Base-by-base conservation (phyloP, 2,329 filamentous ascomycete species). In the Neopestalotiopsis rosae region DNA sequence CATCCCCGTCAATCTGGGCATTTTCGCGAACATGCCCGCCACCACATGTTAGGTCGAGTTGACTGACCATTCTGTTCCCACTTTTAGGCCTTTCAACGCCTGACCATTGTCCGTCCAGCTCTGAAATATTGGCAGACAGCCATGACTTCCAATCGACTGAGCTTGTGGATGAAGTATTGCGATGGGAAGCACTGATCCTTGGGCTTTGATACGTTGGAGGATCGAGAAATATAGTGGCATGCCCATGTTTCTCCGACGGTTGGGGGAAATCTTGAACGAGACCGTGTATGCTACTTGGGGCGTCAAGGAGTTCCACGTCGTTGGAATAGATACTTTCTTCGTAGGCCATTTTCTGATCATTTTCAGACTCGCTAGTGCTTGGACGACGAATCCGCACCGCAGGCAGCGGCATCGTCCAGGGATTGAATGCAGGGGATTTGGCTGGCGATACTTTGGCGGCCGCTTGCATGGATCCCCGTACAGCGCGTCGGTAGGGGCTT, bases 401-500 rank as follows among this genome's bases (percentile, higher is more conserved):
- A 7, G 82, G 83, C 2, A 84, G 67, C 0, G 82, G 81, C n/a
- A 77, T 78, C 63, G 82, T 74, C 74, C 83, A 84, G 42, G 77
- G 76, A 61, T 78, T 80, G 30, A 76, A 77, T 34, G 79, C 79
- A 0, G 78, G 71, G 3, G 76, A 76, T 5, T 71, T 75, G 0
- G 69, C 68, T 2, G 72, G 68, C 5, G 75, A 71, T 1, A 69
- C 70, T 17, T 77, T 74, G 7, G 81, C 73, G 17, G 79, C 79
- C 7, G 78, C 74, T 67, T 79, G 78, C 72, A 87, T 87, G 1
- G 78, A 84, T 64, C 83, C 81, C 59, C 81, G 83, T 40, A 90
- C 73, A 2, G 84, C 85, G 32, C 84, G 84, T 3, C 88, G 84
- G 71, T 86, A 91, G 0, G 88, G 87, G 67, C 87, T 90, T 32